Evolutionary conservation across 352 stramenopile species (phyloP), one percentile per base, ranked within the genome.

Genomic region (Globisporangium okanoganense): DNA sequence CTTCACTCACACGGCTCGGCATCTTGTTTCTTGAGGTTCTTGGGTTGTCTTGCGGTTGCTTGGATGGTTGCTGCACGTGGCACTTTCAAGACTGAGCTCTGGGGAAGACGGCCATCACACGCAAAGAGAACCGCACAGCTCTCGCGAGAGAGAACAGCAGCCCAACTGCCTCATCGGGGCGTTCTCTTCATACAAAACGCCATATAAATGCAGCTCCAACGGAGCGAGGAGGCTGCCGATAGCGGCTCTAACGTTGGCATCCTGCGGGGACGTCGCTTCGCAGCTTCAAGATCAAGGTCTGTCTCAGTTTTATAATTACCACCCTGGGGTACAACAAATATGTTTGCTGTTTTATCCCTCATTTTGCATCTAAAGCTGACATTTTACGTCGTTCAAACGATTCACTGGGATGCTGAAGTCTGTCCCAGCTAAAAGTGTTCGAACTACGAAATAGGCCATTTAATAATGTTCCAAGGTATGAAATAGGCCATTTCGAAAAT

Each of bases 1-100:
- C 62, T 38, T 69, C 62, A 40, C 55, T 61, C 29, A 64, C 54
- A 13, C 57, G 56, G 48, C 56, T 61, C 24, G 49, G 41, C 62
- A 69, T 69, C 18, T 59, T 64, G 41, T 31, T 49, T n/a, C n/a
- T n/a, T n/a, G n/a, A n/a, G 14, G 33, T 24, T 60, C n/a, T 47
- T 57, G 64, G 51, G 18, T 58, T 27, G 20, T 47, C 35, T 49
- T 36, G 35, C 3, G 24, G 6, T 56, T n/a, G 49, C 13, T 47
- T 53, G 25, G 16, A 31, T 54, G 13, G 27, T 22, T 29, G 49
- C 29, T 43, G 49, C 33, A n/a, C n/a, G n/a, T 43, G 49, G 49
- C 49, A 62, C 53, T 33, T 59, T 59, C 22, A 59, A 50, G 35
- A 56, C 49, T 56, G 12, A 27, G 6, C 18, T 31, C 4, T 36